A percentile compares a stretch with the other conserved stretches of the same genome.
Conservation (phyloP, 169 alveolate species). For the Haemoproteus tartakovskyi region DNA sequence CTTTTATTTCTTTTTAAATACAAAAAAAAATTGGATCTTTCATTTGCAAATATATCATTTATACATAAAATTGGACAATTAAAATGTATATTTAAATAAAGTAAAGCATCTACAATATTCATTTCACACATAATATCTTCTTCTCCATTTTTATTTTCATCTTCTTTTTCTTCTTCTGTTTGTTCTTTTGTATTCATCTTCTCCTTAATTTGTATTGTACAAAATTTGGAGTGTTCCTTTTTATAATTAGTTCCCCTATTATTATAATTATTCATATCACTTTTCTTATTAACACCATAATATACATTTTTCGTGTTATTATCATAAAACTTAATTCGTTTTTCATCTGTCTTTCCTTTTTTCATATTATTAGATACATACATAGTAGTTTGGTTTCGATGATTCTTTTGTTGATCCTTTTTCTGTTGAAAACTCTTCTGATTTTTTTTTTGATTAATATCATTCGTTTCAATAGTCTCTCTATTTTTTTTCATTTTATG, state of each 20-base stretch:
- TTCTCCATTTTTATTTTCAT: too few species aligned
- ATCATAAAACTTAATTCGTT: too few species aligned
- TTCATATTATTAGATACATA: too few species aligned
- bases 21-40: constrained; percentile 25
- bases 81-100: constrained; percentile 10
- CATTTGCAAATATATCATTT: constrained; percentile 29
- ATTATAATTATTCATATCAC: neutral
- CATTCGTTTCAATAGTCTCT: neutral
- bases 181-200: neutral
- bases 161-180: too few species aligned
- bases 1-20: constrained; percentile 38
- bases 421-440: neutral
- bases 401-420: neutral
- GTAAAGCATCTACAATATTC: neutral
- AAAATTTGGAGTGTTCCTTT: neutral
- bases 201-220: neutral
- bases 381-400: too few species aligned
- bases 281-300: neutral
- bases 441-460: neutral
- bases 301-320: too few species aligned
- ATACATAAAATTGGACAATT: constrained; percentile 21
- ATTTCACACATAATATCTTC: too few species aligned
- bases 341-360: neutral
- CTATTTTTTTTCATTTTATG: too few species aligned
- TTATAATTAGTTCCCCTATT: too few species aligned